Percentiles rank a stretch among this genome's conserved stretches.
Conservation (phyloP, 2,329 filamentous ascomycete genomes). For the Colletotrichum destructivum region DNA sequence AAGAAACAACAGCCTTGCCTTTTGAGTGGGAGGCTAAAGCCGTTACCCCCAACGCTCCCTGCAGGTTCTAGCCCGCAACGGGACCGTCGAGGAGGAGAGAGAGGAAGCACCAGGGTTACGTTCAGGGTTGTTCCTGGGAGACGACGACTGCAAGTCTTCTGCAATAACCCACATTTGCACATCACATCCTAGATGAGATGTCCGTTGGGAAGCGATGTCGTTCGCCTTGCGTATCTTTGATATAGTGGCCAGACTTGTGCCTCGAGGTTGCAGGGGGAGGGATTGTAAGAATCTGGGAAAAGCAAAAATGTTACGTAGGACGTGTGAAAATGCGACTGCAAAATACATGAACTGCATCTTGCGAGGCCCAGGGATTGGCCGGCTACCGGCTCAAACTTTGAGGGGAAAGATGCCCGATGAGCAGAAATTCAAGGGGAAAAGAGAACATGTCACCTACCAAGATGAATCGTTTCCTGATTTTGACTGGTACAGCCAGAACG, state of each 20-base stretch:
- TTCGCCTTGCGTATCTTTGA: constrained; percentile 19
- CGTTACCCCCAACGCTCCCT: constrained; percentile 11
- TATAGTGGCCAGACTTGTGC: neutral
- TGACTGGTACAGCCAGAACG: constrained; percentile 7
- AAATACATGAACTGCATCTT: neutral
- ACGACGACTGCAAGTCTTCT: constrained; percentile 30
- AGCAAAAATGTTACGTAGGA: neutral
- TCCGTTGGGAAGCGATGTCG: constrained; percentile 9
- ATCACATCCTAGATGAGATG: constrained; percentile 11
- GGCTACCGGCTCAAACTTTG: neutral
- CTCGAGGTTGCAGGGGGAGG: neutral
- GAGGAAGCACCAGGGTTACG: constrained; percentile 7
- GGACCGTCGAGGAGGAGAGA: neutral
- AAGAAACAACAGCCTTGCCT: constrained; percentile 30
- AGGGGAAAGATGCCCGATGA: constrained; percentile 9
- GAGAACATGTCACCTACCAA: constrained; percentile 5
- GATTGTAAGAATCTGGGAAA: neutral
- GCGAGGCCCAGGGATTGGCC: neutral
- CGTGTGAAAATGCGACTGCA: neutral
- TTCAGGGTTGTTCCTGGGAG: constrained; percentile 34
- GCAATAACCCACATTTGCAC: constrained; percentile 19
- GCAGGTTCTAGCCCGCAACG: constrained; percentile 20
- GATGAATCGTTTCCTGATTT: constrained; percentile 24
- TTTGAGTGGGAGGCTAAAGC: constrained; percentile 29
- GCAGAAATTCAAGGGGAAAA: neutral